phyloP scores from a whole-genome alignment of 495 filamentous ascomycete genomes.

The Trichocladium uniseriatum region DNA sequence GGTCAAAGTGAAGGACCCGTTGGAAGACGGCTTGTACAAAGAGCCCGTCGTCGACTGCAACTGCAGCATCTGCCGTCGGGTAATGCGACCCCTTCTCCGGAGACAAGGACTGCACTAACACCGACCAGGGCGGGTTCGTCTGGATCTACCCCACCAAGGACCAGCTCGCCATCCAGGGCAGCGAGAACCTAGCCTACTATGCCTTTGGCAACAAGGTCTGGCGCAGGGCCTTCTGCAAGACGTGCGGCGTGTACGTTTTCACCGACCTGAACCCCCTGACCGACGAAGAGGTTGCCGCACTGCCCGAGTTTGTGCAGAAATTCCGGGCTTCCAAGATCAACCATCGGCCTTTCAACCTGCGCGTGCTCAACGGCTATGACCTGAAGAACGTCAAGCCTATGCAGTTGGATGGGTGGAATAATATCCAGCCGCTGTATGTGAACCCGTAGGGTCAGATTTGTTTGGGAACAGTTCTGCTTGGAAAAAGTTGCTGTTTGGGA shows the following conservation, averaged over 20 bases:
- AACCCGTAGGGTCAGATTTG: conserved; percentile 27
- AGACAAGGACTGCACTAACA: neutral
- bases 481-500: too few species aligned
- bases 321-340: neutral
- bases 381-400: conserved; percentile 18
- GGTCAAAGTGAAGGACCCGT: conserved; percentile 28
- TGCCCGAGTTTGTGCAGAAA: conserved; percentile 12
- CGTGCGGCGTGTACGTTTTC: conserved; percentile 31
- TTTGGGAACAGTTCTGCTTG: too few species aligned
- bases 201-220: conserved; percentile 19
- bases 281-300: conserved; percentile 15
- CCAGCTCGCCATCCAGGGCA: conserved; percentile 25
- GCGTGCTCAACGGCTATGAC: conserved; percentile 26
- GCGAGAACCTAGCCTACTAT: conserved; percentile 31
- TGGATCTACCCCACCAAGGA: conserved; percentile 30
- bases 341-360: conserved; percentile 23
- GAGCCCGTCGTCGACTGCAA: conserved; percentile 29
- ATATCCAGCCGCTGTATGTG: conserved; percentile 24
- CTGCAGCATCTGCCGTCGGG: conserved; percentile 37
- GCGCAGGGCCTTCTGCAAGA: conserved; percentile 37
- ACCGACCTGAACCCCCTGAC: conserved; percentile 17
- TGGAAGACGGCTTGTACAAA: conserved; percentile 19
- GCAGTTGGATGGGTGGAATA: conserved; percentile 19
- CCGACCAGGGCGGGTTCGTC: conserved; percentile 15
- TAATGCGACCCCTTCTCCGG: conserved; percentile 15